phyloP scores from a whole-genome alignment of 129 eudicot genomes.

The Escallonia herrerae region DNA sequence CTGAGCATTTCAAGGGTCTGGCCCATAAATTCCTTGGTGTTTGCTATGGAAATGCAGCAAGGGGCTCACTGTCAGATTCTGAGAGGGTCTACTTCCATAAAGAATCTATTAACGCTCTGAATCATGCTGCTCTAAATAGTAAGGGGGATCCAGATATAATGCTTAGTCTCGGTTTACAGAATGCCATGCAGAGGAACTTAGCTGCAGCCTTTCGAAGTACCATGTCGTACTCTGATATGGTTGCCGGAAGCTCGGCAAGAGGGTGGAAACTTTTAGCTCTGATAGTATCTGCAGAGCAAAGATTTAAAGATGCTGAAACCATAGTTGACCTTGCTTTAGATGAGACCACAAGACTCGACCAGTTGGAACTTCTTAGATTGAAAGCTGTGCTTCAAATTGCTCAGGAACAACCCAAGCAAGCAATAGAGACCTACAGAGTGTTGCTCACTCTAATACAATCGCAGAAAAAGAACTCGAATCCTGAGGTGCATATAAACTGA shows the following conservation, averaged over 20 bases:
- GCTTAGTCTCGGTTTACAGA: conserved; percentile 59
- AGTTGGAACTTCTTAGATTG: conserved; percentile 63
- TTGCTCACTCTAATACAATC: conserved; percentile 67
- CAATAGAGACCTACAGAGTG: conserved; percentile 67
- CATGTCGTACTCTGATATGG: conserved; percentile 52
- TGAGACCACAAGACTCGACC: conserved; percentile 60
- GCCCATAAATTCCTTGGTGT: conserved; percentile 82
- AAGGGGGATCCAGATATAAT: conserved; percentile 54
- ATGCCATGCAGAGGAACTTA: conserved; percentile 72
- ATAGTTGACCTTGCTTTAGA: conserved; percentile 75
- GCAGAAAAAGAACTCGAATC: conserved; percentile 14
- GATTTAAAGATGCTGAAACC: conserved; percentile 76
- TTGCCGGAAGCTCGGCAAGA: conserved; percentile 52
- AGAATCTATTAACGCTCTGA: conserved; percentile 47
- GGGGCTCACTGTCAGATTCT: conserved; percentile 47
- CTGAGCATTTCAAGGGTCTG: conserved; percentile 51
- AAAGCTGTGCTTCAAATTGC: conserved; percentile 82
- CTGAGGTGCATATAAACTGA: conserved; percentile 32
- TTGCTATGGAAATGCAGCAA: conserved; percentile 83
- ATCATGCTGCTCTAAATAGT: conserved; percentile 29
- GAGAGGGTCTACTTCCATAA: conserved; percentile 49
- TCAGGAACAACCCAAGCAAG: conserved; percentile 77
- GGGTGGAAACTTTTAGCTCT: conserved; percentile 70
- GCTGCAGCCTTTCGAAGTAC: conserved; percentile 50
- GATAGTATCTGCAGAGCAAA: conserved; percentile 71